Base-by-base conservation (phyloP, 2,329 filamentous ascomycete species). In the Paracoccidioides lutzii region DNA sequence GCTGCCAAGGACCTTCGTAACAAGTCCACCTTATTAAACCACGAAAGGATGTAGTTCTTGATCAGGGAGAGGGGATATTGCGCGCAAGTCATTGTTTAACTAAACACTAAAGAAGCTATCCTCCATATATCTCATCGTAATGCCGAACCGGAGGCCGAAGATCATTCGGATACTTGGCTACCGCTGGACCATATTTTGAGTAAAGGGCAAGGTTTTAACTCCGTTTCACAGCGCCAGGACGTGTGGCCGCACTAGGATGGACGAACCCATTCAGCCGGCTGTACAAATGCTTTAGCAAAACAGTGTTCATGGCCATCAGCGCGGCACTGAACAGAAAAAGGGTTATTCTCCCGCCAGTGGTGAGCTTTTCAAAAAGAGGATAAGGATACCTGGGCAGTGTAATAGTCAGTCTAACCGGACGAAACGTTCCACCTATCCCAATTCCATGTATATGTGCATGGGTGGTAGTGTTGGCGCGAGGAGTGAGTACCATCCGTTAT, bases 311-410 rank as follows among this genome's bases (percentile, higher is more conserved):
- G 2, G 86, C 84, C 81, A 94, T 90, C 14, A 87, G 70, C 0
- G 78, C 65, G 0, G 87, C 89, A 44, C 87, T 86, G 15, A 80
- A 72, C 0, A 76, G 76, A 62, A 94, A 95, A 8, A 95, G 74
- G 0, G 80, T 71, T 7, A 83, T 73, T 22, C 90, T 80, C 65
- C 89, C 83, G 51, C 73, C 66, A 0, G 82, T 85, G 52, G 76
- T 78, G 44, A 94, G 73, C 46, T 87, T 67, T 7, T 76, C 83
- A 60, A 96, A 91, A 32, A 95, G 78, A 1, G 90, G 90, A 69
- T 96, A 95, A 40, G 48, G 48, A 33, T 50, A 50, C 48, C 33
- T 38, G 48, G 22, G 22, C n/a, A 9, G 45, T 12, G 9, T 38
- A 5, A 14, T 3, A 37, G 8, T 12, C 22, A 46, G 43, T 46